Evolutionary conservation across 345 rosid species (phyloP).

Genomic region (Euphorbia pulcherrima): DNA sequence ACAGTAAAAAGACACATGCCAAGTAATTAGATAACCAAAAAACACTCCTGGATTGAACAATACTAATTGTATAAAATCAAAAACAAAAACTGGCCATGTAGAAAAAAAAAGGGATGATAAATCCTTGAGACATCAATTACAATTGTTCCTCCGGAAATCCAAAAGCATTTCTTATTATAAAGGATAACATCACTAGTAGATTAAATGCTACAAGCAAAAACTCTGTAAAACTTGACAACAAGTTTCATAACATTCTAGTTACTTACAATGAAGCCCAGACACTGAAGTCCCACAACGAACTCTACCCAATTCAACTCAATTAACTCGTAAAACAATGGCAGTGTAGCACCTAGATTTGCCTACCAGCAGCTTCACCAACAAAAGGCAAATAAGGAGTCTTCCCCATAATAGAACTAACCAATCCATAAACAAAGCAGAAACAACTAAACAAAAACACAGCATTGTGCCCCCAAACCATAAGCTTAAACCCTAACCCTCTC

Average conservation of each 20-base stretch:
- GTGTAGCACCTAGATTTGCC: constrained; percentile 42
- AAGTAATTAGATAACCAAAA: background rate
- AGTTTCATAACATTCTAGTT: constrained; percentile 1
- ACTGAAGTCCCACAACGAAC: background rate
- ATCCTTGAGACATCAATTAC: background rate
- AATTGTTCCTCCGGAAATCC: background rate
- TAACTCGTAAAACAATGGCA: too few relatives aligned
- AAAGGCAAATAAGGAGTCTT: constrained; percentile 82
- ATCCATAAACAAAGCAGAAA: constrained; percentile 63
- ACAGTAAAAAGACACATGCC: background rate
- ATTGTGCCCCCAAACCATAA: constrained; percentile 72
- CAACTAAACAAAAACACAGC: constrained; percentile 65
- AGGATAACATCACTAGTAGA: background rate
- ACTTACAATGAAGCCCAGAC: background rate
- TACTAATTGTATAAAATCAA: background rate
- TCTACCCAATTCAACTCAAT: background rate
- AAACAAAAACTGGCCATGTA: background rate
- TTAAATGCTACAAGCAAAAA: background rate
- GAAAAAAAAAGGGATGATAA: background rate
- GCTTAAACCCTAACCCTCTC: constrained; percentile 49
- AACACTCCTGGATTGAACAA: background rate
- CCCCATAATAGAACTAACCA: constrained; percentile 51
- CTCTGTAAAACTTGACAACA: background rate
- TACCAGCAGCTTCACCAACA: constrained; percentile 75
- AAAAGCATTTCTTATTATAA: background rate